Evolutionary conservation across 345 rosid genomes (phyloP), one percentile per base, ranked within the genome.

Genomic region (Mallotus nudiflorus): DNA sequence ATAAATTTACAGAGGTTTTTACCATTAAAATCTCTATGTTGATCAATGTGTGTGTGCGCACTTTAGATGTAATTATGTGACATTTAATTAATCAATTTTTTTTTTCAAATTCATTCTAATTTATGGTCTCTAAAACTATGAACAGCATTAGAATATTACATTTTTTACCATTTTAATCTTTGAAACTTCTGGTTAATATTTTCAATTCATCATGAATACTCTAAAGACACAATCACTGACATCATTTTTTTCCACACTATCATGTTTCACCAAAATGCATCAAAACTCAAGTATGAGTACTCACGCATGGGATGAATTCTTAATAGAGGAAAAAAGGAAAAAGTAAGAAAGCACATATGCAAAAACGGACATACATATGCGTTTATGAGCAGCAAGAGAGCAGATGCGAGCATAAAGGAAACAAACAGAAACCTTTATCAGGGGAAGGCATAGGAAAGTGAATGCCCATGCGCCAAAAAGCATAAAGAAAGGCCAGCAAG

Each of bases 381-480:
- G 13, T 35, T 0, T 14, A n/a, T 35, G 53, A 8, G 2, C 9
- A 55, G 10, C 28, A 42, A 46, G 48, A 15, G 14, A 53, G 25
- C 15, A 40, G 28, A 31, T 27, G 42, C 33, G 66, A 46, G 64
- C 56, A 62, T 24, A 60, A 6, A 5, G 59, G 74, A 56, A 71
- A 66, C 27, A 62, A 72, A 62, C 31, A 27, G 50, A 27, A 73
- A 94, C 97, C 97, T 85, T 85, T 95, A 74, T 92, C 96, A 22
- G 88, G 82, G 1, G 97, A 90, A 77, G 97, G 98, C 98, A 95
- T 95, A 51, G 97, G 99, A 64, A 95, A 95, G 82, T 95, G 99
- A 82, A 95, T 78, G 66, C 99, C 98, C 99, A 92, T 89, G 77
- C 99, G 97, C 99, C 99, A 95, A 76, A 95, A 95, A 75, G 87